A percentile compares a stretch with the other conserved stretches of the same genome.
Evolutionary conservation across 192 early-diverging fungal genomes (phyloP).

Genomic region (Backusella sp.): DNA sequence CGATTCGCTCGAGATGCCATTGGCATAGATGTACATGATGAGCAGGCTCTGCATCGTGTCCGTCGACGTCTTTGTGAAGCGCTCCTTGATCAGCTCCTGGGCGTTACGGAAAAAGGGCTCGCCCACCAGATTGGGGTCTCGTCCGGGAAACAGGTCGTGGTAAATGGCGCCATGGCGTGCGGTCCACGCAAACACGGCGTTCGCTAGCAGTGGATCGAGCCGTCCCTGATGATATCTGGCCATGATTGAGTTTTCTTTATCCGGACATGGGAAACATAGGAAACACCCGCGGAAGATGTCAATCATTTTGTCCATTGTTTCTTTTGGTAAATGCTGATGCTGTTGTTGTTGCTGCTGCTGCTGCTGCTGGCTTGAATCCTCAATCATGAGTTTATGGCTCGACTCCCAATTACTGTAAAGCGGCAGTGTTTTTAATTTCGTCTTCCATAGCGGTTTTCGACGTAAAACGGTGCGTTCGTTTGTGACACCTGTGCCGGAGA

Average conservation of each 20-base stretch:
- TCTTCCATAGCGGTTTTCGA: not conserved
- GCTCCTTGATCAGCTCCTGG: constrained; percentile 9
- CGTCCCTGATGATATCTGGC: constrained; percentile 14
- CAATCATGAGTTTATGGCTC: not conserved
- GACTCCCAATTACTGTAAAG: constrained; percentile 36
- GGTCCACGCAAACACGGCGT: constrained; percentile 35
- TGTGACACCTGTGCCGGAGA: constrained; percentile 4
- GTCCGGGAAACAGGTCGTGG: constrained; percentile 34
- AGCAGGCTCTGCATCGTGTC: constrained; percentile 33
- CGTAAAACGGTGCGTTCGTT: not conserved
- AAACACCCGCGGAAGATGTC: constrained; percentile 29
- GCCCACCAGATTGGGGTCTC: constrained; percentile 37
- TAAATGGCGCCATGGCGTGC: constrained; percentile 37
- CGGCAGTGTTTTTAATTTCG: constrained; percentile 14
- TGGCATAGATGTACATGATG: constrained; percentile 37
- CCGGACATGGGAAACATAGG: constrained; percentile 30
- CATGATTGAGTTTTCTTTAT: constrained; percentile 15
- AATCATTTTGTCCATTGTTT: constrained; percentile 21
- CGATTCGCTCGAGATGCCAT: constrained; percentile 27
- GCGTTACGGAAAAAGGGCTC: constrained; percentile 30
- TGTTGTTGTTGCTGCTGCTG: not conserved
- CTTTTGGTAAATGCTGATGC: not conserved
- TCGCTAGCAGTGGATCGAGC: constrained; percentile 16
- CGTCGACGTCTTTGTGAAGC: constrained; percentile 18
- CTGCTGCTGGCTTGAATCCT: not conserved